phyloP scores from a whole-genome alignment of 495 filamentous ascomycete species.

The Tuber magnatum region DNA sequence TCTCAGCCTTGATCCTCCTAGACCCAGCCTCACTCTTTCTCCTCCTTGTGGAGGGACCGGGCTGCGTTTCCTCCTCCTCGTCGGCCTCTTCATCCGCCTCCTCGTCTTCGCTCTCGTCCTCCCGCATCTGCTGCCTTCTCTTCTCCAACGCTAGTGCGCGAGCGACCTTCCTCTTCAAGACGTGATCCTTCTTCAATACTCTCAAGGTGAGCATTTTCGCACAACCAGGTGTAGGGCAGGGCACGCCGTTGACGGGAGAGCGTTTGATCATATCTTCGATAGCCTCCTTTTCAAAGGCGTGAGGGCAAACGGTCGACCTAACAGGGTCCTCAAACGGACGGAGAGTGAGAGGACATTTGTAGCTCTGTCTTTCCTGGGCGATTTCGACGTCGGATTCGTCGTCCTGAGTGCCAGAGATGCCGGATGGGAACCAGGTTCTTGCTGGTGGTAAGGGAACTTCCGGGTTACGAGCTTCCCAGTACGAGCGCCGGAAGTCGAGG shows the following conservation, averaged over 20 bases:
- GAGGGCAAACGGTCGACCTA: conserved; percentile 30
- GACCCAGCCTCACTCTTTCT: background rate
- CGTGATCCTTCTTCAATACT: conserved; percentile 17
- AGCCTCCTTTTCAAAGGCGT: conserved; percentile 27
- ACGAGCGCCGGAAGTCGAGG: conserved; percentile 27
- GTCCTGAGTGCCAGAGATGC: conserved; percentile 9
- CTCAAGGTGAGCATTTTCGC: conserved; percentile 11
- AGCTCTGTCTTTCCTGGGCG: conserved; percentile 30
- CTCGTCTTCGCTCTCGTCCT: conserved; percentile 24
- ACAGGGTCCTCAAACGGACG: conserved; percentile 25
- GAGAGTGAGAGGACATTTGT: conserved; percentile 35
- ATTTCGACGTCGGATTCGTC: conserved; percentile 29
- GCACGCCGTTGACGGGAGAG: background rate
- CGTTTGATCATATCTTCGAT: conserved; percentile 22
- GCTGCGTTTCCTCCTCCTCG: conserved; percentile 12
- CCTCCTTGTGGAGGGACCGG: background rate
- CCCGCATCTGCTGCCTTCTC: conserved; percentile 1
- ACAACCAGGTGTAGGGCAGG: conserved; percentile 32
- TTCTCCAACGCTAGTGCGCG: conserved; percentile 14
- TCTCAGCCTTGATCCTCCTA: background rate
- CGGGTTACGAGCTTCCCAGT: conserved; percentile 32
- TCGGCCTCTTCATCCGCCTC: conserved; percentile 9
- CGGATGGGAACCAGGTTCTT: conserved; percentile 21
- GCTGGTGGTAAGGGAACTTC: conserved; percentile 24
- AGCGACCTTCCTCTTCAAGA: conserved; percentile 23